These are phyloP conservation scores for Colletotrichum brevisporum DNA, from an alignment of 2,329 filamentous ascomycete genomes.

Conservation along the genomic window DNA sequence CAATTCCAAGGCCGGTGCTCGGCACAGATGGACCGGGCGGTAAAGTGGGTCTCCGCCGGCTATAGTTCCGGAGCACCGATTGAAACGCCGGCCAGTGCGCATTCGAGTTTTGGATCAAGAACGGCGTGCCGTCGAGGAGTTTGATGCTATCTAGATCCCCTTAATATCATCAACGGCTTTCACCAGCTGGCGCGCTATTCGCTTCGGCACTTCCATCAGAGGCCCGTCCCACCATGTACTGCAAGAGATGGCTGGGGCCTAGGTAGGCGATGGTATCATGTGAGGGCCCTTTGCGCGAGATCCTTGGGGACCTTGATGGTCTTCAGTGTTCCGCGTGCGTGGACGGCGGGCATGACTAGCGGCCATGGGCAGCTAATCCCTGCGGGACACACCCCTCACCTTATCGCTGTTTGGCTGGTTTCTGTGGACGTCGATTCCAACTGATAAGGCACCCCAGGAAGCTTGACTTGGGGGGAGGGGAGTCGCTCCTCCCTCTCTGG, in stretches of 20 bases:
- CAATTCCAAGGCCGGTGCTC: too few relatives aligned
- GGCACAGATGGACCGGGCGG: too few relatives aligned
- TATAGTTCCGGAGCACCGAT: too few relatives aligned
- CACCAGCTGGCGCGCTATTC: too few relatives aligned
- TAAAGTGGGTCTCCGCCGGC: too few relatives aligned
- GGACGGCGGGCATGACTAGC: conserved; percentile 22
- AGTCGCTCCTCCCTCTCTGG: conserved; percentile 1
- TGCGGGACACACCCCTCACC: conserved; percentile 12
- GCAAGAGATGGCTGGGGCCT: background rate
- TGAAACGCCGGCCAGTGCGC: too few relatives aligned
- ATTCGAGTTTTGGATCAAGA: too few relatives aligned
- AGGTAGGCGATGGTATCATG: conserved; percentile 14
- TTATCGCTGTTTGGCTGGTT: conserved; percentile 34
- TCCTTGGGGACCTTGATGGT: conserved; percentile 31
- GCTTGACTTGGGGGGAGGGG: conserved; percentile 8
- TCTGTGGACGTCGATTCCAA: conserved; percentile 16
- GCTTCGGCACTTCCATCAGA: too few relatives aligned
- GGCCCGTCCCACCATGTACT: too few relatives aligned
- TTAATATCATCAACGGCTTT: too few relatives aligned
- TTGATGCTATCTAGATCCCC: too few relatives aligned
- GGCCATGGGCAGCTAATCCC: conserved; percentile 27
- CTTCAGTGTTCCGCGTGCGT: background rate
- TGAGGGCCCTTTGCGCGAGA: conserved; percentile 8
- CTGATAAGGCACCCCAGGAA: conserved; percentile 35
- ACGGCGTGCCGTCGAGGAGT: too few relatives aligned